Conservation (phyloP, 495 filamentous ascomycete species). For the Lophiotrema nucula region DNA sequence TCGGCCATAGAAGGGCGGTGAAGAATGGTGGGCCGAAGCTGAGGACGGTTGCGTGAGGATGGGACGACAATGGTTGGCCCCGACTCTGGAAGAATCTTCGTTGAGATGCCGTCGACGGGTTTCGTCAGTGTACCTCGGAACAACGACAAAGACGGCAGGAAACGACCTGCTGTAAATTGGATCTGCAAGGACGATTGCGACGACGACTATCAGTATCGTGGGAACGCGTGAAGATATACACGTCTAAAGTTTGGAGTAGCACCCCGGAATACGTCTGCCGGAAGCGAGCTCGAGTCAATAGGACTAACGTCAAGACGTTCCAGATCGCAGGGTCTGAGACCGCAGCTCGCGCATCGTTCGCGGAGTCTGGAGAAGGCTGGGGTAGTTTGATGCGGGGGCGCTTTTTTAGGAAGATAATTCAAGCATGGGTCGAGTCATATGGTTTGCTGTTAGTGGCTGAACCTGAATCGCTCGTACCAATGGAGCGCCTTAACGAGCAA, state of each 20-base stretch:
- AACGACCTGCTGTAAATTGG: too few relatives aligned
- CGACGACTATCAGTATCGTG: too few relatives aligned
- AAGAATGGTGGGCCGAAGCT: background rate
- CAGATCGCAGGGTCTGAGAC: constrained; percentile 1
- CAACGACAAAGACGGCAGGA: too few relatives aligned
- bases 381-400: background rate
- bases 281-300: constrained; percentile 3
- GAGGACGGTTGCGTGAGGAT: too few relatives aligned
- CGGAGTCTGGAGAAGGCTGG: constrained; percentile 11
- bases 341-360: background rate
- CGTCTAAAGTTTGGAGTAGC: too few relatives aligned
- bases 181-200: too few relatives aligned
- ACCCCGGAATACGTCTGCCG: constrained; percentile 16
- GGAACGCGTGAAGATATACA: too few relatives aligned
- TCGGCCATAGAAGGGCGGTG: constrained; percentile 5
- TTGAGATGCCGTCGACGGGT: too few relatives aligned
- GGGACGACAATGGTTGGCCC: too few relatives aligned
- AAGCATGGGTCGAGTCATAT: background rate
- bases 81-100: too few relatives aligned
- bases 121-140: too few relatives aligned
- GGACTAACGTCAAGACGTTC: background rate
- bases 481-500: background rate
- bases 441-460: background rate
- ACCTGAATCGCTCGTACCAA: background rate
- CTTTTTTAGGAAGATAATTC: background rate